Evolutionary conservation across 2,329 filamentous ascomycete species (phyloP).

Genomic region (Penicillium brevicompactum): DNA sequence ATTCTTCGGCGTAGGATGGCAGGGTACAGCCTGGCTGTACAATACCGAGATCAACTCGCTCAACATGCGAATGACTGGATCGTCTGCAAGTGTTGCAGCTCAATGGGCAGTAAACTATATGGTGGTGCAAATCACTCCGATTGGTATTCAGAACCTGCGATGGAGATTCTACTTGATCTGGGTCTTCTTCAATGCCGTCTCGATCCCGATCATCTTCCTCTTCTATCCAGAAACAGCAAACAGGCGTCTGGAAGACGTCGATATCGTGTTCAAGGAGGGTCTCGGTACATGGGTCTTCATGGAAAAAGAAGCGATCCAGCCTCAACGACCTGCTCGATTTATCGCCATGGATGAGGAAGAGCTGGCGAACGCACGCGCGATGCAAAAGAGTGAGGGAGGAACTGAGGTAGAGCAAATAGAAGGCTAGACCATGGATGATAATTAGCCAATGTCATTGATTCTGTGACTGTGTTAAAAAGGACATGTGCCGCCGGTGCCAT

Average conservation of each 20-base stretch:
- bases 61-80: conserved; percentile 35
- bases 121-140: conserved; percentile 36
- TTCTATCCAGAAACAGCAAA: conserved; percentile 32
- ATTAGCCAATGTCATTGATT: background rate
- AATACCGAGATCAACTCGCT: conserved; percentile 37
- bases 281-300: background rate
- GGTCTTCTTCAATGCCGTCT: conserved; percentile 30
- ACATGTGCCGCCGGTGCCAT: background rate
- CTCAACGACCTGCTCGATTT: background rate
- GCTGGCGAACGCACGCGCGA: background rate
- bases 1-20: conserved; percentile 41
- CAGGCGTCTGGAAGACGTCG: conserved; percentile 34
- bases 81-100: conserved; percentile 31
- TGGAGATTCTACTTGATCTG: conserved; percentile 33
- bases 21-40: conserved; percentile 41
- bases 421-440: background rate
- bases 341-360: background rate
- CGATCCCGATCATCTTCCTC: conserved; percentile 26
- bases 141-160: conserved; percentile 33
- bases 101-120: conserved; percentile 37
- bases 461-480: background rate
- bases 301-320: background rate
- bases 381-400: background rate
- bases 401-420: background rate
- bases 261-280: conserved; percentile 7